phyloP scores from a whole-genome alignment of 805 yeast genomes.

The Cyberlindnera euphorbiae region DNA sequence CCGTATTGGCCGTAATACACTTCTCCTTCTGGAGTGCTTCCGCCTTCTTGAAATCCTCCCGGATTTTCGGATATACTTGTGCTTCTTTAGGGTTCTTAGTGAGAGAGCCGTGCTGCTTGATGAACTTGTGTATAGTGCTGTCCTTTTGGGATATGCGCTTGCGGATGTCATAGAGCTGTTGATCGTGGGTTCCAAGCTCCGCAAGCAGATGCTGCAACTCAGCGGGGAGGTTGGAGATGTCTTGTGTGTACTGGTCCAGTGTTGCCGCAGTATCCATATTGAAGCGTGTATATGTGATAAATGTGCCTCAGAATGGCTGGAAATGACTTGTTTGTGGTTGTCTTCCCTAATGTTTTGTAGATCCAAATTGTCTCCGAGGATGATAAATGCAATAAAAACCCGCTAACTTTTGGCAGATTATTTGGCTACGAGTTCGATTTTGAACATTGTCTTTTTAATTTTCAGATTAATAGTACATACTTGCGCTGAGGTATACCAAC shows the following conservation, averaged over 20 bases:
- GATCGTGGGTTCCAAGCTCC: slow-evolving; percentile 71
- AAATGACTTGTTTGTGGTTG: neutral
- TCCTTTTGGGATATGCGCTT: slow-evolving; percentile 68
- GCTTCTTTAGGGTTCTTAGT: slow-evolving; percentile 80
- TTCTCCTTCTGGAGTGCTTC: slow-evolving; percentile 71
- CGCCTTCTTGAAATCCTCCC: slow-evolving; percentile 59
- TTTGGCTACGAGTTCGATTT: neutral
- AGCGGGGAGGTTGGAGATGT: slow-evolving; percentile 78
- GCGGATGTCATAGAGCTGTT: slow-evolving; percentile 57
- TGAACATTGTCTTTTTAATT: too few species aligned
- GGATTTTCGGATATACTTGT: slow-evolving; percentile 57
- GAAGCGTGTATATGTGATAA: too few species aligned
- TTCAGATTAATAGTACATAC: too few species aligned
- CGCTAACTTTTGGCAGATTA: neutral
- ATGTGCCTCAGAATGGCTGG: too few species aligned
- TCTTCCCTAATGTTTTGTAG: too few species aligned
- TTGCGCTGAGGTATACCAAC: too few species aligned
- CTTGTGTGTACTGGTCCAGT: slow-evolving; percentile 66
- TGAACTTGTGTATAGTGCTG: slow-evolving; percentile 74
- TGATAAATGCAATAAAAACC: neutral
- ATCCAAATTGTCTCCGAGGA: too few species aligned
- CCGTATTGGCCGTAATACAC: slow-evolving; percentile 74
- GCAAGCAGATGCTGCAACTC: slow-evolving; percentile 78
- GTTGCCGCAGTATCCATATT: slow-evolving; percentile 88
- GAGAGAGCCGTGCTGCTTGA: slow-evolving; percentile 76